Evolutionary conservation across 129 eudicot species (phyloP), one percentile per base, ranked within the genome.

Genomic region (Deinandra increscens): DNA sequence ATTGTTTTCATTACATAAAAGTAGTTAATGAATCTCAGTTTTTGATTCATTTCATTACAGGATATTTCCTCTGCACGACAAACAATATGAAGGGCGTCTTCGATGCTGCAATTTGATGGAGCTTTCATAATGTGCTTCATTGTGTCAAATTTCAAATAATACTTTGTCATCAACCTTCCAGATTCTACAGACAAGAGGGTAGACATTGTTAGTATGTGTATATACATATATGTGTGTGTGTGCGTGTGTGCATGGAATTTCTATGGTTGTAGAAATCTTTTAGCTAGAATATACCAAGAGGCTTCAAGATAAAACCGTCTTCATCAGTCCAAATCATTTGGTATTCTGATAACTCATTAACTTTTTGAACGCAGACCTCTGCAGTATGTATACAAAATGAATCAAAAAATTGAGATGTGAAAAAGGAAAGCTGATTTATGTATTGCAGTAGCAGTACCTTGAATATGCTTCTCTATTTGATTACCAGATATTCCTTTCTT

Each of bases 251-350:
- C 58, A 34, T 39, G 56, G 36, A 62, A 22, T 48, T 54, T 33
- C 22, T 29, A 68, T 41, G 49, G 34, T 48, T 61, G 54, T 13
- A 33, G 50, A 60, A 53, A 13, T 23, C n/a, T 36, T 7, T 66
- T 39, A 29, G 75, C 12, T 72, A 34, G 39, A 66, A 14, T 54
- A 51, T 90, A 94, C 99, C 99, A 59, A 90, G 97, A 69, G 99
- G 97, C 85, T 90, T 94, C 78, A 94, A 73, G 70, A 90, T 69
- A 77, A 85, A 94, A 75, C 97, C 96, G 78, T 94, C 93, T 78
- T 87, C 97, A 81, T 94, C 99, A 38, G 91, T 87, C 99, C 96
- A 89, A 60, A 94, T 87, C 96, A 90, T 80, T 79, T 94, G 96
- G 83, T 89, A 73, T n/a, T 74, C 60, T 46, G 97, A 74, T 70